These are phyloP conservation scores for Pythium aphanidermatum DNA, from an alignment of 352 stramenopile species.

Conservation along the genomic window DNA sequence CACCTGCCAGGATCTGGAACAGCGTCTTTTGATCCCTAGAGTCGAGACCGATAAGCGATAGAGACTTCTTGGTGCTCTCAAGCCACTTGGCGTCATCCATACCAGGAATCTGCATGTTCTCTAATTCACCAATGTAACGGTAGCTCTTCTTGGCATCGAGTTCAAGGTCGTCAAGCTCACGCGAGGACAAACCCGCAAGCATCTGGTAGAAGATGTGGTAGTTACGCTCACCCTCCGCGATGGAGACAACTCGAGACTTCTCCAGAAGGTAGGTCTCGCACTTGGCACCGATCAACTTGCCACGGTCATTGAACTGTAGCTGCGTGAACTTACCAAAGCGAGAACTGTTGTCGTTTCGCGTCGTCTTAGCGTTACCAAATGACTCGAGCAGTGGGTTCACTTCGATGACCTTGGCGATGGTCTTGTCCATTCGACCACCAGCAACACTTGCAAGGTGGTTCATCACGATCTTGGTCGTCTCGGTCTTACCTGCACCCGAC, in stretches of 20 bases:
- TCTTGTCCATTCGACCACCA: constrained; percentile 82
- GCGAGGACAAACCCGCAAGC: constrained; percentile 49
- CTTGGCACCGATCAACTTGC: constrained; percentile 80
- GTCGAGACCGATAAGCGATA: constrained; percentile 76
- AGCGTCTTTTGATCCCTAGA: constrained; percentile 54
- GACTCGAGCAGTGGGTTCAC: constrained; percentile 91
- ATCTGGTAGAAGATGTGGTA: constrained; percentile 99
- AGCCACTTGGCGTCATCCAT: constrained; percentile 86
- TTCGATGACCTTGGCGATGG: constrained; percentile 88
- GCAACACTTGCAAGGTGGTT: constrained; percentile 82
- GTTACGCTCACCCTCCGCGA: constrained; percentile 94
- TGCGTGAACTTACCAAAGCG: constrained; percentile 90
- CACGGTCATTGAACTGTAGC: constrained; percentile 77
- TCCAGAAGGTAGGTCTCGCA: constrained; percentile 95
- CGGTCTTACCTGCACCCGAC: constrained; percentile 92
- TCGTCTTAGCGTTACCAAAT: constrained; percentile 94
- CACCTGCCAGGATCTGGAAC: constrained; percentile 81
- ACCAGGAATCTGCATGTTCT: constrained; percentile 77
- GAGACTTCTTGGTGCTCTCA: constrained; percentile 62
- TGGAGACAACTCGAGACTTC: constrained; percentile 93
- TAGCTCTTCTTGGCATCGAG: constrained; percentile 63
- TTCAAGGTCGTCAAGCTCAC: constrained; percentile 51
- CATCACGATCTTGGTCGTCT: constrained; percentile 96
- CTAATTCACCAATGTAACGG: constrained; percentile 65
- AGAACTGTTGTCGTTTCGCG: constrained; percentile 90